phyloP scores from a whole-genome alignment of 768 basidiomycete genomes.

The Tulasnella sp. region DNA sequence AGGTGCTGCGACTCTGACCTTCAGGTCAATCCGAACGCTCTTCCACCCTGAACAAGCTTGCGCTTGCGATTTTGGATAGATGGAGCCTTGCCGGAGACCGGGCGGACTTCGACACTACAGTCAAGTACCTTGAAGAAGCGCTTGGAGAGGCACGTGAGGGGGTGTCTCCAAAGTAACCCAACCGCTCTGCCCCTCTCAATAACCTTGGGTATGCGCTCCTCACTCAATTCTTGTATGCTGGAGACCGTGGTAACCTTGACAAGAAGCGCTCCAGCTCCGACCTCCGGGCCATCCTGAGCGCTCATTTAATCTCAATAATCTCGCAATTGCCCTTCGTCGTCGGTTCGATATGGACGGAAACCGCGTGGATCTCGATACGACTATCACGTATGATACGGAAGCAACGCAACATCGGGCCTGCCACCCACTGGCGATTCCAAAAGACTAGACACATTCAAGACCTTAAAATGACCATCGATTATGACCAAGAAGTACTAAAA shows the following conservation, averaged over 20 bases:
- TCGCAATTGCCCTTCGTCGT: neutral
- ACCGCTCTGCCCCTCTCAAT: neutral
- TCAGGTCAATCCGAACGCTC: too few relatives aligned
- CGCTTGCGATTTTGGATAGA: too few relatives aligned
- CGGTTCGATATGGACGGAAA: neutral
- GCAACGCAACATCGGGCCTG: neutral
- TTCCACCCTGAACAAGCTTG: too few relatives aligned
- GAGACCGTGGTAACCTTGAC: neutral
- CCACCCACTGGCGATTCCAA: neutral
- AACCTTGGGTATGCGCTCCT: neutral
- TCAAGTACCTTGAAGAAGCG: too few relatives aligned
- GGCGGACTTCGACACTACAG: too few relatives aligned
- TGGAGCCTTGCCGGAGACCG: too few relatives aligned
- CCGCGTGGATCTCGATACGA: neutral
- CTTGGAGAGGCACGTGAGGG: too few relatives aligned
- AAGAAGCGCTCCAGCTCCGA: neutral
- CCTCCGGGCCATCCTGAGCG: too few relatives aligned
- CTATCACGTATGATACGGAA: neutral
- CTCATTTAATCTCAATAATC: neutral
- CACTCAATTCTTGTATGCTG: neutral
- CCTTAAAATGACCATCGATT: neutral
- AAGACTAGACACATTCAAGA: neutral
- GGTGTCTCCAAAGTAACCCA: too few relatives aligned
- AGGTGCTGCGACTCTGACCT: too few relatives aligned
- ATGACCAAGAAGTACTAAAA: neutral